phyloP scores from a whole-genome alignment of 305 asterid genomes.

The Fraxinus sp. region DNA sequence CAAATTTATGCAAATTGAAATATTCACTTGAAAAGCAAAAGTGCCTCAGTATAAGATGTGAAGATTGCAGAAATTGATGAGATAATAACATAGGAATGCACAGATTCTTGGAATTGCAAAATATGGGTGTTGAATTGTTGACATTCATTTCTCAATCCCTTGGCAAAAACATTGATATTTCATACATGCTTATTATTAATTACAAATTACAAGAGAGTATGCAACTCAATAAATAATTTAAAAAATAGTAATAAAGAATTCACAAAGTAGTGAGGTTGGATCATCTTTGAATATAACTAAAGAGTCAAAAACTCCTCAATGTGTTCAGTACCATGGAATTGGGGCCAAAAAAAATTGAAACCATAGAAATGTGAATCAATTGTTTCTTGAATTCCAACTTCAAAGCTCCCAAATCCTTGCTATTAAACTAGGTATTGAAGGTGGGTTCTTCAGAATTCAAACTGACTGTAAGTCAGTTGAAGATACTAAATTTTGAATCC shows the following conservation, averaged over 20 bases:
- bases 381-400: background rate
- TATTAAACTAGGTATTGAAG: background rate
- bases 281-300: background rate
- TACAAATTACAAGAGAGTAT: background rate
- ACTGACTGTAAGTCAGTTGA: background rate
- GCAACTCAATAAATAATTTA: background rate
- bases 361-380: background rate
- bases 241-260: background rate
- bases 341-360: background rate
- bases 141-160: background rate
- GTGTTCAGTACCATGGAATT: background rate
- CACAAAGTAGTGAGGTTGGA: background rate
- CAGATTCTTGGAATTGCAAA: background rate
- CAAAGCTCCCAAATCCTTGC: background rate
- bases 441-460: background rate
- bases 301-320: background rate
- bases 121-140: background rate
- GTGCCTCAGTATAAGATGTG: background rate
- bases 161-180: background rate
- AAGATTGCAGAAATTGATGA: background rate
- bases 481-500: background rate
- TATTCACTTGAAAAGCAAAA: background rate
- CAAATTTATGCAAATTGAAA: background rate
- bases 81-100: background rate
- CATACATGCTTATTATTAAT: background rate